Conservation (phyloP, 768 basidiomycete genomes). For the Suillus occidentalis region DNA sequence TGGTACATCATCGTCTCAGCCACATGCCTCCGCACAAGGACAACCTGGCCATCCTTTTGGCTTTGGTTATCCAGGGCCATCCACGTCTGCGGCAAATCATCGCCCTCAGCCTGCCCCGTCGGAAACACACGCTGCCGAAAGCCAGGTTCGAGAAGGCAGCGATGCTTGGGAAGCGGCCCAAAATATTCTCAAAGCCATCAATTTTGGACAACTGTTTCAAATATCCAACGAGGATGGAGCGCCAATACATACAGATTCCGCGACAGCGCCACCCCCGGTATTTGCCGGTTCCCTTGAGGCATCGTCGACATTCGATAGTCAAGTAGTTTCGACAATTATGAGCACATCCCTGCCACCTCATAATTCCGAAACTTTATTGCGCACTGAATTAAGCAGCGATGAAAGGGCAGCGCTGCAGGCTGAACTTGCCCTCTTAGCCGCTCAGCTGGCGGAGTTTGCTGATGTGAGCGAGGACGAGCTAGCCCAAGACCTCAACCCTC, state of each 20-base stretch:
- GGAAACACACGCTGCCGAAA: slow-evolving; percentile 16
- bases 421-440: slow-evolving; percentile 69
- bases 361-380: slow-evolving; percentile 6
- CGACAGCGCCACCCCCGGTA: background rate
- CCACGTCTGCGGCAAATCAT: slow-evolving; percentile 22
- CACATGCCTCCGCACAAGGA: slow-evolving; percentile 29
- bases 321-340: slow-evolving; percentile 2
- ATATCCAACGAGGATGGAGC: slow-evolving; percentile 30
- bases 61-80: slow-evolving; percentile 31
- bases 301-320: slow-evolving; percentile 6
- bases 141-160: slow-evolving; percentile 39
- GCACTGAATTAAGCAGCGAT: slow-evolving; percentile 36
- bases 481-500: slow-evolving; percentile 26
- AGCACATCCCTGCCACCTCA: slow-evolving; percentile 7
- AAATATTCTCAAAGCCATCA: slow-evolving; percentile 74
- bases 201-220: slow-evolving; percentile 58
- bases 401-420: slow-evolving; percentile 71
- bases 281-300: background rate
- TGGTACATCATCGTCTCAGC: slow-evolving; percentile 38
- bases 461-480: slow-evolving; percentile 38
- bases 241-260: slow-evolving; percentile 3
- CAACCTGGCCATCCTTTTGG: slow-evolving; percentile 42
- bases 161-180: slow-evolving; percentile 80
- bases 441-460: slow-evolving; percentile 68
- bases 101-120: slow-evolving; percentile 16